These are phyloP conservation scores for Carnegiea gigantea DNA, from an alignment of 179 eudicot genomes.

Conservation along the genomic window DNA sequence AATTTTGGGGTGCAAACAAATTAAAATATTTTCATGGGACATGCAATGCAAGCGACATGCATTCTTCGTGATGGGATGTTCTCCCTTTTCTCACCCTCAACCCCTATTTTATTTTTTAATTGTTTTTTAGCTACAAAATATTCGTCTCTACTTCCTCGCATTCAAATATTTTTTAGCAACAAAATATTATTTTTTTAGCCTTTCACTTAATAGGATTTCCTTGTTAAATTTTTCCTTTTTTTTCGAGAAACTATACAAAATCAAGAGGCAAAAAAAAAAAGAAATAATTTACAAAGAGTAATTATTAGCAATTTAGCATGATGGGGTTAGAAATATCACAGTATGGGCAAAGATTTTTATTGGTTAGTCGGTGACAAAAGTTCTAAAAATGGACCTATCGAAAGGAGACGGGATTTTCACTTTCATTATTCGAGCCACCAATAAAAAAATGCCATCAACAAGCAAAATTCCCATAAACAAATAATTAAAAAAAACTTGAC, in stretches of 20 bases:
- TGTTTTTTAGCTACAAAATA: too few species aligned
- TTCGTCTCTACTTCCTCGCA: too few species aligned
- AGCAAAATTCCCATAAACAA: background rate
- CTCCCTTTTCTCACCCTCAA: background rate
- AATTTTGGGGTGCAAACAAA: background rate
- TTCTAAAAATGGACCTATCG: background rate
- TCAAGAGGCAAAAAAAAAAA: too few species aligned
- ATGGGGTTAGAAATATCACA: too few species aligned
- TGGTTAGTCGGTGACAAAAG: background rate
- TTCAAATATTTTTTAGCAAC: too few species aligned
- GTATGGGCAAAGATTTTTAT: background rate
- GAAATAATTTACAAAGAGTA: too few species aligned
- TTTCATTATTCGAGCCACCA: background rate
- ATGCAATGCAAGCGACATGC: conserved; percentile 13
- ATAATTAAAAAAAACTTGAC: background rate
- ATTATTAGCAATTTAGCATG: too few species aligned
- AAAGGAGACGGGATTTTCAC: background rate
- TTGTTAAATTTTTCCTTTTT: background rate
- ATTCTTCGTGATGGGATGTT: conserved; percentile 17
- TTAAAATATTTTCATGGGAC: conserved; percentile 10
- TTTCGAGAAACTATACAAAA: too few species aligned
- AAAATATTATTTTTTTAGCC: too few species aligned
- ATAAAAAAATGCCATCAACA: background rate
- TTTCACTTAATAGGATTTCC: background rate
- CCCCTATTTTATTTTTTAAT: background rate